Conservation (phyloP, 2,329 filamentous ascomycete genomes). For the Fusarium staphyleae region DNA sequence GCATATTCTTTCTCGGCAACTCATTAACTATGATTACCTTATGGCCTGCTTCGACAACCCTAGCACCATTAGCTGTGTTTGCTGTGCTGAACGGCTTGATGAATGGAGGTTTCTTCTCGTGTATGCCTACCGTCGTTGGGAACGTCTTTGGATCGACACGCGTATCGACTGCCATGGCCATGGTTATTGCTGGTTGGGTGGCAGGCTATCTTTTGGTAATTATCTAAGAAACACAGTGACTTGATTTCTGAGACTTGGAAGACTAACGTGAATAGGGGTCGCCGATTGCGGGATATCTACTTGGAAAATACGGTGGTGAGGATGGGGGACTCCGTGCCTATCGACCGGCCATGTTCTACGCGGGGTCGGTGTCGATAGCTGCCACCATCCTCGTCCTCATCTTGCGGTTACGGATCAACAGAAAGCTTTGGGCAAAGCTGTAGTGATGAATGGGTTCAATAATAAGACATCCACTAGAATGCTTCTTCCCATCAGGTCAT, state of each 20-base stretch:
- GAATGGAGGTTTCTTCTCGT: constrained; percentile 70
- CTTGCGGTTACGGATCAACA: constrained; percentile 20
- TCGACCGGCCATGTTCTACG: constrained; percentile 68
- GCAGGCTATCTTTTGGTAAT: constrained; percentile 66
- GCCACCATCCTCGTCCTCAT: constrained; percentile 15
- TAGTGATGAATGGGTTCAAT: no score
- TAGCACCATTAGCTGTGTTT: constrained; percentile 63
- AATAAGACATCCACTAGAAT: no score
- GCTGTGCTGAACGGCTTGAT: constrained; percentile 65
- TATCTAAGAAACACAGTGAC: not conserved
- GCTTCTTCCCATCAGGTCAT: no score
- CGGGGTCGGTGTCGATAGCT: constrained; percentile 47
- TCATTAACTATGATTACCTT: constrained; percentile 65
- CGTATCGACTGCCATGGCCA: constrained; percentile 65
- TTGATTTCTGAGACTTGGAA: not conserved
- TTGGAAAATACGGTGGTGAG: constrained; percentile 61
- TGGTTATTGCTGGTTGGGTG: constrained; percentile 67
- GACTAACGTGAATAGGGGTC: constrained; percentile 52
- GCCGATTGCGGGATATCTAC: constrained; percentile 66
- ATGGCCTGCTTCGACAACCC: constrained; percentile 64
- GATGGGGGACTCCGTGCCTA: constrained; percentile 59
- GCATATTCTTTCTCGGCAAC: constrained; percentile 58
- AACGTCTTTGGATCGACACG: constrained; percentile 64
- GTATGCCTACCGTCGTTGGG: constrained; percentile 68
- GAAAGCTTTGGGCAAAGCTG: constrained; percentile 5